Evolutionary conservation across 306 rosid genomes (phyloP).

Genomic region (Lathyrus oleraceus): DNA sequence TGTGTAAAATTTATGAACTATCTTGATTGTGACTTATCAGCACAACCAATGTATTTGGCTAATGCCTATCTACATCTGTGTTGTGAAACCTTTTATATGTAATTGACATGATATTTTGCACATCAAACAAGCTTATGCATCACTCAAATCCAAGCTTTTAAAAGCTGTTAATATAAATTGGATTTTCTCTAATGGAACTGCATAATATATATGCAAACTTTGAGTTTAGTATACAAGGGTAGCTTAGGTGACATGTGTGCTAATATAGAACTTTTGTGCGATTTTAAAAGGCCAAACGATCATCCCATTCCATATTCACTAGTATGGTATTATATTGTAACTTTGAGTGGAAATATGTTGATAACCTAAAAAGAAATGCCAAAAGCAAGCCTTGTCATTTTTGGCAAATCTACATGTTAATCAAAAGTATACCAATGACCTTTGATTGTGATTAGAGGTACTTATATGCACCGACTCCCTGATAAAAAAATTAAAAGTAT

Average conservation of each 20-base stretch:
- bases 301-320: not conserved
- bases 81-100: not conserved
- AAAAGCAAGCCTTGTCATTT: too few species aligned
- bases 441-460: too few species aligned
- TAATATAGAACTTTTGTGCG: not conserved
- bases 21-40: slow-evolving; percentile 10
- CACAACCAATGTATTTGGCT: slow-evolving; percentile 6
- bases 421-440: too few species aligned
- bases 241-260: not conserved
- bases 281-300: not conserved
- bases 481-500: too few species aligned
- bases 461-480: too few species aligned
- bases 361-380: too few species aligned
- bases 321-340: too few species aligned
- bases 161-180: not conserved
- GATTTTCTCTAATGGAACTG: not conserved
- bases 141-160: slow-evolving; percentile 7
- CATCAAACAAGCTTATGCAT: slow-evolving; percentile 6
- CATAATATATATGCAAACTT: not conserved
- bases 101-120: slow-evolving; percentile 18
- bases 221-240: not conserved
- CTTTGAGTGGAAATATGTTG: too few species aligned
- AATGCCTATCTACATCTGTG: not conserved
- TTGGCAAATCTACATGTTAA: too few species aligned
- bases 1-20: not conserved